Conservation (phyloP, 2,329 filamentous ascomycete species). For the Daldinia eschscholtzii region DNA sequence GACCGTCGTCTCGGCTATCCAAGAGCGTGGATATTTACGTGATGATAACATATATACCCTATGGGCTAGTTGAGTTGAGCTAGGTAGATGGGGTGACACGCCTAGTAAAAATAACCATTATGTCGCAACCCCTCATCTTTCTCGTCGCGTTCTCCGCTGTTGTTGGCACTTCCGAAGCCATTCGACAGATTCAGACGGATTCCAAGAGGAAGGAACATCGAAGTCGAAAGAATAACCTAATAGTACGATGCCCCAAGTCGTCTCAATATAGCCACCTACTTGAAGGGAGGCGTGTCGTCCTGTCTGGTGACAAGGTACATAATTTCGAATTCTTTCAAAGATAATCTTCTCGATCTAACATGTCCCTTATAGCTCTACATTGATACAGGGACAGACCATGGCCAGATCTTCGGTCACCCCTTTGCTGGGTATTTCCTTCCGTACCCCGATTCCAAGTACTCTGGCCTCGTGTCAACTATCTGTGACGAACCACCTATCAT, state of each 20-base stretch:
- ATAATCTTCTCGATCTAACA: constrained; percentile 11
- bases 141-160: constrained; percentile 59
- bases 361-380: constrained; percentile 57
- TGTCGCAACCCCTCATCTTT: constrained; percentile 51
- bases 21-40: constrained; percentile 27
- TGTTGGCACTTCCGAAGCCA: constrained; percentile 61
- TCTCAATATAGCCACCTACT: constrained; percentile 59
- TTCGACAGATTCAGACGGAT: constrained; percentile 61
- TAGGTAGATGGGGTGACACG: constrained; percentile 23
- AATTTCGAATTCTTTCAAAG: neutral
- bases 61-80: constrained; percentile 3
- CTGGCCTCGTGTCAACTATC: constrained; percentile 62
- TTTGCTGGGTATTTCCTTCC: constrained; percentile 70
- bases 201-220: constrained; percentile 61
- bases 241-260: constrained; percentile 61
- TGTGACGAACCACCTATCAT: constrained; percentile 62
- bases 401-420: constrained; percentile 58
- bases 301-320: constrained; percentile 59
- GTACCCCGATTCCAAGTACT: constrained; percentile 62
- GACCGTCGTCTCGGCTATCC: constrained; percentile 36
- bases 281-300: constrained; percentile 60
- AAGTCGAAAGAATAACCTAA: constrained; percentile 61
- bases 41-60: constrained; percentile 32
- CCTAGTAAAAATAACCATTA: constrained; percentile 27
- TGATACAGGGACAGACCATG: constrained; percentile 57